A percentile compares a stretch with the other conserved stretches of the same genome.
Conservation (phyloP, 208 protist genomes). For the Wallacemonas sp. region DNA sequence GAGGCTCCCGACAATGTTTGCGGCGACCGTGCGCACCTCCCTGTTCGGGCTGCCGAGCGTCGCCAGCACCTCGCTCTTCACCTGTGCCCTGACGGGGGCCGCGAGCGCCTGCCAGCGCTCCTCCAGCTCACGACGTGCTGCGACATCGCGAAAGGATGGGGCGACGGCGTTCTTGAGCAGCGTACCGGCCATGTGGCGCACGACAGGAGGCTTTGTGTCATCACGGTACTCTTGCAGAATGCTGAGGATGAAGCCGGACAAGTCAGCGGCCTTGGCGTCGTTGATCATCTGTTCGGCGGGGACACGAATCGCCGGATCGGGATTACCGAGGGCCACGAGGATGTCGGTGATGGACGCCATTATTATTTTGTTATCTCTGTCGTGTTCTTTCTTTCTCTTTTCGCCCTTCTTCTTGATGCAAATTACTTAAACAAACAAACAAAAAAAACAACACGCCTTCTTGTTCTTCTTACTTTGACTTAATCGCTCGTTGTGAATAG, state of each 20-base stretch:
- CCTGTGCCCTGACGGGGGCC: slow-evolving; percentile 44
- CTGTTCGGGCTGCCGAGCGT: slow-evolving; percentile 75
- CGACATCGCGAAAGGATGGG: slow-evolving; percentile 82
- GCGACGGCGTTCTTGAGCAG: slow-evolving; percentile 96
- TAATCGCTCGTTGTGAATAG: neutral
- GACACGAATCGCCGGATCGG: slow-evolving; percentile 67
- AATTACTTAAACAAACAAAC: too few species aligned
- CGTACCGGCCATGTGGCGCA: slow-evolving; percentile 92
- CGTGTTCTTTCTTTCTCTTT: neutral
- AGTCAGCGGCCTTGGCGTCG: slow-evolving; percentile 64
- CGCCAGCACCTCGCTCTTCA: slow-evolving; percentile 79
- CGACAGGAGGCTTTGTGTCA: slow-evolving; percentile 77
- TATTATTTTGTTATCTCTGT: neutral
- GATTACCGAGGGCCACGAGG: slow-evolving; percentile 63
- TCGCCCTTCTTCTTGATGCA: neutral
- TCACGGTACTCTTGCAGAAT: slow-evolving; percentile 92
- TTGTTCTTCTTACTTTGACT: too few species aligned
- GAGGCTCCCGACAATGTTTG: slow-evolving; percentile 95
- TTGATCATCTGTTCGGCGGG: slow-evolving; percentile 77
- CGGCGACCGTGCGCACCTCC: slow-evolving; percentile 91
- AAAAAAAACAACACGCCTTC: too few species aligned
- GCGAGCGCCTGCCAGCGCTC: slow-evolving; percentile 68
- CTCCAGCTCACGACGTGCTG: slow-evolving; percentile 63
- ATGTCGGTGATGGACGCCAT: slow-evolving; percentile 77
- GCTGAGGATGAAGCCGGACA: slow-evolving; percentile 83